Conservation (phyloP, 2,329 filamentous ascomycete species). For the Cladorrhinum sp. region DNA sequence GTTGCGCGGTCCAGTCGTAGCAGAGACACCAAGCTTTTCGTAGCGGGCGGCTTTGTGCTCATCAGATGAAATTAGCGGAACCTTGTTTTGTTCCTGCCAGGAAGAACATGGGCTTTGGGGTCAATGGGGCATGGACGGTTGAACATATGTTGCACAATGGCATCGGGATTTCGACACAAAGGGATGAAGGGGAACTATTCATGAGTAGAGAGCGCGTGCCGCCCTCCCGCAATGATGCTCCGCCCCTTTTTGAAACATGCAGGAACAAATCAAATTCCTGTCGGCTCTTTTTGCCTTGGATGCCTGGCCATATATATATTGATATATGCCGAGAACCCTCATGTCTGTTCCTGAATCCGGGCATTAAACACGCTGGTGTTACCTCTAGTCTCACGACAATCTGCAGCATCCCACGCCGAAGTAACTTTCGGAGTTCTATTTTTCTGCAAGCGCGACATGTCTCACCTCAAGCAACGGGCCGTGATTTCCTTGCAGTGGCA, state of each 20-base stretch:
- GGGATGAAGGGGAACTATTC: not conserved
- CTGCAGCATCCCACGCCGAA: too few species aligned
- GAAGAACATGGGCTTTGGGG: not conserved
- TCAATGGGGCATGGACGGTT: not conserved
- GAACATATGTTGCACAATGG: not conserved
- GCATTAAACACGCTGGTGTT: not conserved
- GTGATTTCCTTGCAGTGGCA: not conserved
- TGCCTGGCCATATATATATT: too few species aligned
- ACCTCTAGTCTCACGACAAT: not conserved
- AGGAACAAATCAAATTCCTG: not conserved
- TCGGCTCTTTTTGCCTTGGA: too few species aligned
- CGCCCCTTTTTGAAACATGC: not conserved
- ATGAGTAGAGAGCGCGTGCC: not conserved
- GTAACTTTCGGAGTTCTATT: not conserved
- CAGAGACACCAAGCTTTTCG: too few species aligned
- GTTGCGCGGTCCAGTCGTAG: not conserved
- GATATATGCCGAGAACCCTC: too few species aligned
- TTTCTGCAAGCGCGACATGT: not conserved
- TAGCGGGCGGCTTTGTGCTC: not conserved
- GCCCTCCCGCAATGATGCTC: not conserved
- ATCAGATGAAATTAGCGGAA: not conserved
- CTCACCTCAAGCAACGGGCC: not conserved
- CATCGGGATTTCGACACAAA: not conserved
- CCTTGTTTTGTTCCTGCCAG: not conserved
- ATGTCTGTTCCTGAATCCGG: too few species aligned